A percentile compares a stretch with the other conserved stretches of the same genome.
phyloP scores from a whole-genome alignment of 164 flowering plant species.

The Liquidambar formosana region DNA sequence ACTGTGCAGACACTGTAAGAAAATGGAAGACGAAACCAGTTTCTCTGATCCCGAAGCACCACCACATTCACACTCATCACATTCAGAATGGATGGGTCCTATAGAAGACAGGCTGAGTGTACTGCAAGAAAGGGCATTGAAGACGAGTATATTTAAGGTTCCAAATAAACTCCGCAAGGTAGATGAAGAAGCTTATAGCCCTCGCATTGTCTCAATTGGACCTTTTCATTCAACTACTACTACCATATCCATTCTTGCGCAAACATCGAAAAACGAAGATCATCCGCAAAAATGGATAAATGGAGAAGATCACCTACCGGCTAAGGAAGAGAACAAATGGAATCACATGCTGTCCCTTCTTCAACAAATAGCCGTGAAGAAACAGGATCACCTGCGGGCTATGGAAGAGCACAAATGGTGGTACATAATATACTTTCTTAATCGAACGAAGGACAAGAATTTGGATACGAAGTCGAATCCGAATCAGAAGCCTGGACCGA shows the following conservation, averaged over 20 bases:
- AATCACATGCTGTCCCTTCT: background rate
- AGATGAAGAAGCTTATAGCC: slow-evolving; percentile 4
- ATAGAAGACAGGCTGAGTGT: background rate
- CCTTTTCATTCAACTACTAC: background rate
- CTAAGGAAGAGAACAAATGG: slow-evolving; percentile 13
- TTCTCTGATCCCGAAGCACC: no score
- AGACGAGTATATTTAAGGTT: slow-evolving; percentile 2
- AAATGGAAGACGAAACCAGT: no score
- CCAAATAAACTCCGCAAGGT: background rate
- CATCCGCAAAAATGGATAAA: no score
- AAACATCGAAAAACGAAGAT: no score
- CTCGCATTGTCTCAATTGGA: slow-evolving; percentile 5
- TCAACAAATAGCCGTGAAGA: no score
- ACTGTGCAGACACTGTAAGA: no score
- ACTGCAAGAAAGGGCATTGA: background rate
- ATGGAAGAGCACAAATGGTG: slow-evolving; percentile 6
- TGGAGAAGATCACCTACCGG: background rate
- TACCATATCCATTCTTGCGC: no score
- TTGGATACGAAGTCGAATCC: no score
- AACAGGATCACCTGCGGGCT: background rate
- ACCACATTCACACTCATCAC: no score
- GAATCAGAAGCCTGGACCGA: background rate
- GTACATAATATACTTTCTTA: background rate
- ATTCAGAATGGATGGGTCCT: background rate
- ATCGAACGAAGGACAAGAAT: no score